These are phyloP conservation scores for Penicillium arizonense DNA, from an alignment of 495 filamentous ascomycete genomes.

Conservation along the genomic window DNA sequence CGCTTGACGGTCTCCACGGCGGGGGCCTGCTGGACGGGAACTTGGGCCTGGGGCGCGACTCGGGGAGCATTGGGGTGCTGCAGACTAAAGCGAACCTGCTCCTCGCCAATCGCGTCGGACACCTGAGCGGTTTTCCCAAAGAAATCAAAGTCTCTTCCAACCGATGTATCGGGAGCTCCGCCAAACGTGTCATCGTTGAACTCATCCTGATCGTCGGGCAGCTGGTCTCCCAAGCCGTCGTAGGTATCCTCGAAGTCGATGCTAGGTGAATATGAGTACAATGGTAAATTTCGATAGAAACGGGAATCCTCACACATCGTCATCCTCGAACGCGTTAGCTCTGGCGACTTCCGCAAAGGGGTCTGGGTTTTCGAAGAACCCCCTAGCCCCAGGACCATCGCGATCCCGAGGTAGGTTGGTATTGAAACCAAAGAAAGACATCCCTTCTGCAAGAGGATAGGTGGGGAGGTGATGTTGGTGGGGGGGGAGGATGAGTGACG, in stretches of 20 bases:
- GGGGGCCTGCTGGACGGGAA: constrained; percentile 16
- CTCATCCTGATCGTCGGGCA: constrained; percentile 89
- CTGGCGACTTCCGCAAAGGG: constrained; percentile 81
- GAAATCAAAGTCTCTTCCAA: constrained; percentile 97
- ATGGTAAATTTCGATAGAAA: background rate
- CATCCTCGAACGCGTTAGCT: constrained; percentile 53
- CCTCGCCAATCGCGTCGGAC: constrained; percentile 79
- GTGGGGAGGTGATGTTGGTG: constrained; percentile 7
- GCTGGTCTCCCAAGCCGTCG: constrained; percentile 87
- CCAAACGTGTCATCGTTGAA: constrained; percentile 99
- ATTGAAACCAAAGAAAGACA: constrained; percentile 91
- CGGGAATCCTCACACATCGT: constrained; percentile 65
- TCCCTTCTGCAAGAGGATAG: constrained; percentile 16
- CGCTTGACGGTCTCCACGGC: constrained; percentile 45
- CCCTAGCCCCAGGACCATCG: constrained; percentile 54
- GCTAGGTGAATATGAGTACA: constrained; percentile 28
- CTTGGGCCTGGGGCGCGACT: constrained; percentile 25
- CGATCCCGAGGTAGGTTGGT: constrained; percentile 61
- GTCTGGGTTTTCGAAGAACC: constrained; percentile 83
- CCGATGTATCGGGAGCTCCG: constrained; percentile 40
- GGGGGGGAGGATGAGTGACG: constrained; percentile 17
- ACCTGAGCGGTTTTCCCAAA: constrained; percentile 88
- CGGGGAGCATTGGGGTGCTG: constrained; percentile 54
- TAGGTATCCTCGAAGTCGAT: constrained; percentile 98
- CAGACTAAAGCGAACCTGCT: constrained; percentile 77